A percentile compares a stretch with the other conserved stretches of the same genome.
Evolutionary conservation across 805 yeast species (phyloP).

Genomic region (Lipomyces starkeyi): DNA sequence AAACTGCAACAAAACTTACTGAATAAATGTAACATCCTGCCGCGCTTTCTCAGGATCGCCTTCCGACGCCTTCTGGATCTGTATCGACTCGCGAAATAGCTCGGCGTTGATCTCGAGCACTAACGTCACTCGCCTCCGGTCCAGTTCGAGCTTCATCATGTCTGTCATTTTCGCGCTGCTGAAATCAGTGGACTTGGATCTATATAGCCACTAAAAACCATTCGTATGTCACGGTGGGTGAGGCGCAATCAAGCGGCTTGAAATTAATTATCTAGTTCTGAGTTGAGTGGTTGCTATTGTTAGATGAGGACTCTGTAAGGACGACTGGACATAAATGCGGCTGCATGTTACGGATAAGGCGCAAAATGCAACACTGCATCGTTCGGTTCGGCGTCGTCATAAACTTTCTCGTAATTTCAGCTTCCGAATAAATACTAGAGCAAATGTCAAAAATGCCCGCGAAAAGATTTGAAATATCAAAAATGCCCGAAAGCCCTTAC

Average conservation of each 20-base stretch:
- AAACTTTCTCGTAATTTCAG: too few species aligned
- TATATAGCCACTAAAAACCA: not conserved
- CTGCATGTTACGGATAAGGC: not conserved
- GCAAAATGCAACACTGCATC: not conserved
- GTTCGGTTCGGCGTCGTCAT: too few species aligned
- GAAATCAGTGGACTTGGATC: not conserved
- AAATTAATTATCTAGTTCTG: not conserved
- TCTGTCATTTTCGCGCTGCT: conserved; percentile 16
- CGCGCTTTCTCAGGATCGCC: conserved; percentile 30
- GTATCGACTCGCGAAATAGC: conserved; percentile 40
- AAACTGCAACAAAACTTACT: conserved; percentile 18
- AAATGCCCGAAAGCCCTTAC: too few species aligned
- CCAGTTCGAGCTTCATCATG: conserved; percentile 38
- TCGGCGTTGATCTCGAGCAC: conserved; percentile 46
- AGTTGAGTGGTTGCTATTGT: not conserved
- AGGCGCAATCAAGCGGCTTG: not conserved
- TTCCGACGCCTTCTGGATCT: conserved; percentile 22
- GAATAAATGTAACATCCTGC: conserved; percentile 35
- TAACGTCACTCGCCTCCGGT: conserved; percentile 42
- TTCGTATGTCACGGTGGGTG: not conserved
- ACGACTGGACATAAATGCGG: not conserved
- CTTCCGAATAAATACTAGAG: too few species aligned
- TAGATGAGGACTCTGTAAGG: not conserved
- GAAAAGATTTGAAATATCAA: too few species aligned
- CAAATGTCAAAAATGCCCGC: too few species aligned